These are phyloP conservation scores for Aristolochia californica DNA, from an alignment of 164 flowering plant genomes.

Conservation along the genomic window DNA sequence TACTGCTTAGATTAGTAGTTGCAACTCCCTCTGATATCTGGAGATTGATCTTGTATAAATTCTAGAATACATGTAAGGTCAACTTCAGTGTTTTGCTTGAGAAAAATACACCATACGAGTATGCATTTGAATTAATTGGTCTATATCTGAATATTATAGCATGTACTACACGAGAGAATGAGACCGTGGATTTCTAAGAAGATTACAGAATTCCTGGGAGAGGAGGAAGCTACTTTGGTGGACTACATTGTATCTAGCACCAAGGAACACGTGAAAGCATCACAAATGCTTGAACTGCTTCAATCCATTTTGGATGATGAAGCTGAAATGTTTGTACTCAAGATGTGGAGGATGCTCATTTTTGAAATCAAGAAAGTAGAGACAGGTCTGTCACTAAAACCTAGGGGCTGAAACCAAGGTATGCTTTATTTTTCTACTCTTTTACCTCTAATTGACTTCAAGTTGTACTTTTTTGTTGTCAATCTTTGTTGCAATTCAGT, in stretches of 20 bases:
- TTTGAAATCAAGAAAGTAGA: slow-evolving; percentile 97
- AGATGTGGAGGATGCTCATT: slow-evolving; percentile 99
- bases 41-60: too few species aligned
- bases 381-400: slow-evolving; percentile 57
- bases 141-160: slow-evolving; percentile 24
- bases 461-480: neutral
- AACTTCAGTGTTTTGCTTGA: too few species aligned
- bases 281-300: slow-evolving; percentile 79
- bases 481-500: neutral
- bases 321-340: slow-evolving; percentile 99
- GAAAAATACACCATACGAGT: neutral
- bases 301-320: slow-evolving; percentile 88
- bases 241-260: slow-evolving; percentile 88
- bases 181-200: slow-evolving; percentile 99
- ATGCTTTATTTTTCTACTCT: neutral
- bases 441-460: neutral
- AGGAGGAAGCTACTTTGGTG: slow-evolving; percentile 84
- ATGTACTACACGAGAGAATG: slow-evolving; percentile 86
- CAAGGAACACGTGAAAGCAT: slow-evolving; percentile 76
- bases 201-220: slow-evolving; percentile 87
- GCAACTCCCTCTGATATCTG: too few species aligned
- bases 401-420: slow-evolving; percentile 30
- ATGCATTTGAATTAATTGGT: neutral
- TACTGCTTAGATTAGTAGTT: too few species aligned
- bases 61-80: too few species aligned